Conservation (phyloP, 108 stramenopile genomes). For the Schizochytrium sp. region DNA sequence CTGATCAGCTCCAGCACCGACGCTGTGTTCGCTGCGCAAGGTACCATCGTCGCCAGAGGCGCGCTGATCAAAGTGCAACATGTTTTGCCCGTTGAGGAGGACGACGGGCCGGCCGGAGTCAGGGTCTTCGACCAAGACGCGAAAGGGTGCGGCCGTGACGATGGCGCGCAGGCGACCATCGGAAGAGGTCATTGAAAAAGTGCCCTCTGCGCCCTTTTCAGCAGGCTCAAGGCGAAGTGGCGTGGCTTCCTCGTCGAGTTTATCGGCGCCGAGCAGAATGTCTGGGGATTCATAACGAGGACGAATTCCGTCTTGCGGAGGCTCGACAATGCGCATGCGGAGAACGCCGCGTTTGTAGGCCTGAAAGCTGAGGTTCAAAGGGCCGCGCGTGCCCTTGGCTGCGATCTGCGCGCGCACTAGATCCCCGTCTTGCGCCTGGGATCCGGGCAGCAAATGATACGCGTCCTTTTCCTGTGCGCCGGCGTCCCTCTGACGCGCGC, state of each 20-base stretch:
- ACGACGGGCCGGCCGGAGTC: slow-evolving; percentile 7
- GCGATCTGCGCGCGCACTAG: neutral
- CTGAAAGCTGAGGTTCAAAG: neutral
- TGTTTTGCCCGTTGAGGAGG: slow-evolving; percentile 48
- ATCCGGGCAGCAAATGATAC: neutral
- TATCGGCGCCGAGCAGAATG: neutral
- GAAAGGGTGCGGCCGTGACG: neutral
- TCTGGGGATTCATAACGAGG: neutral
- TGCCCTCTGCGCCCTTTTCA: neutral
- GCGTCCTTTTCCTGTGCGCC: neutral
- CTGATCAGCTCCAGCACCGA: neutral
- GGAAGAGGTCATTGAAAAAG: neutral
- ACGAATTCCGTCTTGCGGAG: neutral
- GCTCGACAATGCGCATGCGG: neutral
- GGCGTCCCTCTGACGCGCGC: slow-evolving; percentile 71
- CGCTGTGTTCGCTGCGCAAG: neutral
- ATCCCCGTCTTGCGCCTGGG: neutral
- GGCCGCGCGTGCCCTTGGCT: neutral
- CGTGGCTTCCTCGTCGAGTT: neutral
- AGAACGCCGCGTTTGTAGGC: neutral
- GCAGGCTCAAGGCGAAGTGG: neutral
- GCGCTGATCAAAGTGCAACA: slow-evolving; percentile 79
- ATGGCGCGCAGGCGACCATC: neutral
- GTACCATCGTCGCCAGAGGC: slow-evolving; percentile 38
- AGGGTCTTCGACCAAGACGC: neutral